phyloP scores from a whole-genome alignment of 208 protist species.

The Wallacemonas sp. region DNA sequence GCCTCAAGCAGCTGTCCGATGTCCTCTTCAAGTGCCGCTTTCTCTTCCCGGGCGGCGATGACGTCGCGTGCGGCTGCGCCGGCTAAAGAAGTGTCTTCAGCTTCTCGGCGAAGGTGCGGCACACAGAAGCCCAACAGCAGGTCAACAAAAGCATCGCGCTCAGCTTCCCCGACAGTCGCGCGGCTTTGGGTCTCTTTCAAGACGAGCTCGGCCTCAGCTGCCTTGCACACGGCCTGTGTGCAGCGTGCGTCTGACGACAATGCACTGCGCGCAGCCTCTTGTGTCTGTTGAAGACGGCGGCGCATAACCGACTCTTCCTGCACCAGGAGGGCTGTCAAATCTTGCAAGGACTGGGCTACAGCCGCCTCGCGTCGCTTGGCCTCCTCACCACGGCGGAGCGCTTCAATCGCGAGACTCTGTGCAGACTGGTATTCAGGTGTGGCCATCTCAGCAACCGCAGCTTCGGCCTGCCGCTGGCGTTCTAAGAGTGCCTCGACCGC shows the following conservation, averaged over 20 bases:
- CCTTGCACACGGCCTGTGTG: neutral
- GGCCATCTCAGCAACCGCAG: neutral
- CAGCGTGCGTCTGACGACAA: neutral
- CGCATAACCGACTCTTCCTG: neutral
- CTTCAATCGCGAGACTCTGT: neutral
- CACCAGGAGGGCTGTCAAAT: neutral
- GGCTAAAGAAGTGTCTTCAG: too few species aligned
- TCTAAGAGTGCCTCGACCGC: neutral
- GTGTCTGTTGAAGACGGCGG: neutral
- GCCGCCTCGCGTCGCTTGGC: conserved; percentile 1
- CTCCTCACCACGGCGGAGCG: conserved; percentile 1
- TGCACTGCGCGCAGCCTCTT: neutral
- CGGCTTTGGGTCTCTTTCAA: neutral
- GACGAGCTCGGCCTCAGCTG: neutral
- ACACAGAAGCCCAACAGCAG: neutral
- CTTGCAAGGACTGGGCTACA: neutral
- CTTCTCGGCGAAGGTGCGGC: neutral
- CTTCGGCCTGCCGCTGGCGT: conserved; percentile 4
- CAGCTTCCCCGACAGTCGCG: neutral
- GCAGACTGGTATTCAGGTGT: conserved; percentile 2
- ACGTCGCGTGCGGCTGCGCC: too few species aligned
- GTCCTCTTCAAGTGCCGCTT: neutral
- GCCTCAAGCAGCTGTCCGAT: neutral
- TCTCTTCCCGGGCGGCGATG: neutral
- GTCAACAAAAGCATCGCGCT: neutral